Conservation (phyloP, 257 asterid genomes). For the Ajuga chamaepitys region DNA sequence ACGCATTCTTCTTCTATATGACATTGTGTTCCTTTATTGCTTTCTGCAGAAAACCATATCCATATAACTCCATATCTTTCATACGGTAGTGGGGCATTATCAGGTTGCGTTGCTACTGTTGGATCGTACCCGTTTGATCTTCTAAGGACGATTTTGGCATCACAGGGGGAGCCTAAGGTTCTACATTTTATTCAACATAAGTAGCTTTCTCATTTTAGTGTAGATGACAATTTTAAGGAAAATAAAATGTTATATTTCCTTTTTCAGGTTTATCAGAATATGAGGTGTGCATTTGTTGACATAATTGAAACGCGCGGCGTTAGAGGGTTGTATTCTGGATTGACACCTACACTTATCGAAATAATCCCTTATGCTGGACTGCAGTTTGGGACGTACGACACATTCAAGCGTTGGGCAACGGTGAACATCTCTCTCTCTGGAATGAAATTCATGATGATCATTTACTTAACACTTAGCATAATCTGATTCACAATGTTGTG, state of each 20-base stretch:
- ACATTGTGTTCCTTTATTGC: not conserved
- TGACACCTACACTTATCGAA: slow-evolving; percentile 80
- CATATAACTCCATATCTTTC: slow-evolving; percentile 76
- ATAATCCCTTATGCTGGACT: slow-evolving; percentile 90
- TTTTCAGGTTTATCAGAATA: slow-evolving; percentile 75
- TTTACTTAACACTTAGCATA: too few species aligned
- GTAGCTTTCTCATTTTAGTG: not conserved
- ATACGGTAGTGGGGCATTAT: slow-evolving; percentile 77
- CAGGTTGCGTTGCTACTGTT: slow-evolving; percentile 94
- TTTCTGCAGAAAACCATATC: slow-evolving; percentile 69
- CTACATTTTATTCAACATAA: not conserved
- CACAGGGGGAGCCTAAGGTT: slow-evolving; percentile 99
- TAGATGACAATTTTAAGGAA: too few species aligned
- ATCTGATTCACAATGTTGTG: too few species aligned
- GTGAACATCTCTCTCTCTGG: slow-evolving; percentile 24
- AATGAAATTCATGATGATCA: too few species aligned
- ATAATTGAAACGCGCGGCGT: slow-evolving; percentile 59
- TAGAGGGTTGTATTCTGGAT: slow-evolving; percentile 81
- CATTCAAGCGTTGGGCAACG: slow-evolving; percentile 86
- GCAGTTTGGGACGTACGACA: slow-evolving; percentile 92
- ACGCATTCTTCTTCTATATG: not conserved
- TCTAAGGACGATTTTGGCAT: slow-evolving; percentile 86
- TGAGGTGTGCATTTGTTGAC: slow-evolving; percentile 67
- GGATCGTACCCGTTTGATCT: slow-evolving; percentile 98
- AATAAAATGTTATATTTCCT: not conserved